A percentile compares a stretch with the other conserved stretches of the same genome.
phyloP scores from a whole-genome alignment of 116 monocot species.

The Posidonia oceanica region DNA sequence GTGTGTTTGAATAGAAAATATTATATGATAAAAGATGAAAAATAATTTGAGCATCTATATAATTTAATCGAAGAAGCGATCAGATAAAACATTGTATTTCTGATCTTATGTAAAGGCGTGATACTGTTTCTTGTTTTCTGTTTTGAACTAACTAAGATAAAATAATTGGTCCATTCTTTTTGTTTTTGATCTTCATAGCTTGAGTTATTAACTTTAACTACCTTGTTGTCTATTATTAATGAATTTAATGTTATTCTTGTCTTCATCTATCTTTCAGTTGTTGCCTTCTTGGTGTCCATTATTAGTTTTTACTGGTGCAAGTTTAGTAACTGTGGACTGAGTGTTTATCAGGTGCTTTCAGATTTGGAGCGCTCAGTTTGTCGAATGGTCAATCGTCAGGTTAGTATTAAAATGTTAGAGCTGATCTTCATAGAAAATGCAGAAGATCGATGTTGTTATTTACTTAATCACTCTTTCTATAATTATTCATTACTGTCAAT shows the following conservation, averaged over 20 bases:
- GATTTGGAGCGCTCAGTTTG: constrained; percentile 94
- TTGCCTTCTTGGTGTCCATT: background rate
- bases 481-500: background rate
- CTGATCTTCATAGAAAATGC: background rate
- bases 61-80: too few relatives aligned
- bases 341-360: constrained; percentile 64
- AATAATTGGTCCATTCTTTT: too few relatives aligned
- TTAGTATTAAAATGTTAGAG: constrained; percentile 7
- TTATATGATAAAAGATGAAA: too few relatives aligned
- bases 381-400: constrained; percentile 85
- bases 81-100: too few relatives aligned
- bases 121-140: too few relatives aligned
- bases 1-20: too few relatives aligned
- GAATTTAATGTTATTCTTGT: too few relatives aligned
- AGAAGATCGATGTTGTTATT: background rate
- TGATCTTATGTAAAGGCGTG: too few relatives aligned
- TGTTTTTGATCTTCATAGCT: too few relatives aligned
- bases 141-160: too few relatives aligned
- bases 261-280: too few relatives aligned
- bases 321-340: background rate
- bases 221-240: background rate
- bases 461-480: background rate
- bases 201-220: background rate
- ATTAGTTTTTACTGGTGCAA: background rate
- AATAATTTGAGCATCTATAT: too few relatives aligned